These are phyloP conservation scores for Entomortierella beljakovae DNA, from an alignment of 192 early-diverging fungal genomes.

Conservation along the genomic window DNA sequence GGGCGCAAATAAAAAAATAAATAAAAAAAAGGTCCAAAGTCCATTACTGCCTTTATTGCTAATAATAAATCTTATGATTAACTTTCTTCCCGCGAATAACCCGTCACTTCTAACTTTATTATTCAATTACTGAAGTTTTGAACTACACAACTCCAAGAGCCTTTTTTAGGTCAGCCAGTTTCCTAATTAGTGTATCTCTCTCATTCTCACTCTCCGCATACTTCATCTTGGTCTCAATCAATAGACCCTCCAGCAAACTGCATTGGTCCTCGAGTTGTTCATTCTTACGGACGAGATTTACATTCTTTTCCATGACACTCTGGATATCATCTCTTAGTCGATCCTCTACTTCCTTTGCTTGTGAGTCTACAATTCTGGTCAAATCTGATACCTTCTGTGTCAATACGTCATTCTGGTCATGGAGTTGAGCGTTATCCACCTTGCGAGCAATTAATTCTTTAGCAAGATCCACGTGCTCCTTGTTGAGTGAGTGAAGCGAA, in stretches of 20 bases:
- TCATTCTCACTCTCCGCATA: conserved; percentile 92
- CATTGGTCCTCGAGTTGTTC: conserved; percentile 72
- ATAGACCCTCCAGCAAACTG: conserved; percentile 74
- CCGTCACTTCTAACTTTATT: no score
- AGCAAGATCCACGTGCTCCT: conserved; percentile 80
- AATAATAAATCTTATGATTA: no score
- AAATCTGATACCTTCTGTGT: conserved; percentile 69
- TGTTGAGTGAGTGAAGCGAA: conserved; percentile 75
- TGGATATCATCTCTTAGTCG: conserved; percentile 80
- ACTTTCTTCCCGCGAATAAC: no score
- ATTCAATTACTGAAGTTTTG: no score
- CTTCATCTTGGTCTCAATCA: conserved; percentile 81
- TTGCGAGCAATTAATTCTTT: conserved; percentile 71
- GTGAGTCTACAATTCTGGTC: conserved; percentile 65
- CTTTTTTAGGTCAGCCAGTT: conserved; percentile 73
- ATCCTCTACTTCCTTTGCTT: conserved; percentile 72
- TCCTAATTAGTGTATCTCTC: conserved; percentile 72
- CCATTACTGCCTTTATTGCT: no score
- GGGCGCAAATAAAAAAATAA: no score
- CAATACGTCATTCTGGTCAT: conserved; percentile 69
- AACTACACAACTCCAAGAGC: conserved; percentile 58
- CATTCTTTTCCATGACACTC: conserved; percentile 83
- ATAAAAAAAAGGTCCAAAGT: no score
- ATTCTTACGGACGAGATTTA: conserved; percentile 76
- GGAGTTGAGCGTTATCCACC: conserved; percentile 64